These are phyloP conservation scores for Mycena metata DNA, from an alignment of 768 basidiomycete species.

Conservation along the genomic window DNA sequence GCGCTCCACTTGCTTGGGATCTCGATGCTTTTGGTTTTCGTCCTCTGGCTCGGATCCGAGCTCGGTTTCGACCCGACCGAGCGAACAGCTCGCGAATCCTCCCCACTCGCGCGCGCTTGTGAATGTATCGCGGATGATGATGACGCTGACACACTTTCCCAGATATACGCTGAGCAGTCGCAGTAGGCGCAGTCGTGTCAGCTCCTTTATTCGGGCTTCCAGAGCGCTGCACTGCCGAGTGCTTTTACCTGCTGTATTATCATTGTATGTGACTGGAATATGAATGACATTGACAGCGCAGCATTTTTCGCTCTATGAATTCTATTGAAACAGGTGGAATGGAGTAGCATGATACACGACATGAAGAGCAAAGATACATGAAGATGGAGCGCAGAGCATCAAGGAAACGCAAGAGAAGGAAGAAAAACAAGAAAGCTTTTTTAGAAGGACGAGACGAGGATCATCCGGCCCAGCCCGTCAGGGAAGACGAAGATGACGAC, in stretches of 20 bases:
- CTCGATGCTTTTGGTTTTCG: too few relatives aligned
- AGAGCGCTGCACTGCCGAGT: too few relatives aligned
- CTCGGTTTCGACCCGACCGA: too few relatives aligned
- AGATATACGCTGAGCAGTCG: conserved; percentile 81
- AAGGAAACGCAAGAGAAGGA: too few relatives aligned
- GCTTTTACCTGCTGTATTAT: conserved; percentile 4
- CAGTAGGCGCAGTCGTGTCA: conserved; percentile 50
- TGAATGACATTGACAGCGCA: conserved; percentile 1
- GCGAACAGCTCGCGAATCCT: too few relatives aligned
- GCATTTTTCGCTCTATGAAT: neutral
- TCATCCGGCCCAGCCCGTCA: conserved; percentile 65
- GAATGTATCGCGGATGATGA: too few relatives aligned
- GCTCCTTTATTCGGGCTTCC: conserved; percentile 22
- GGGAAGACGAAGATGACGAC: conserved; percentile 49
- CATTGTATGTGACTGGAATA: neutral
- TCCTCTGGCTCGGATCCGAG: too few relatives aligned
- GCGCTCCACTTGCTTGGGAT: too few relatives aligned
- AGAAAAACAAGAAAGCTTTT: neutral
- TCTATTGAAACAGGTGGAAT: neutral
- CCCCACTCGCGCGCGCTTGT: too few relatives aligned
- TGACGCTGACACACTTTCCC: neutral
- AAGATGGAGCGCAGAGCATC: neutral
- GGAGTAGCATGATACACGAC: conserved; percentile 23
- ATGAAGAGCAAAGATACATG: neutral
- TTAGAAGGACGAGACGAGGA: conserved; percentile 24